Evolutionary conservation across 2,329 filamentous ascomycete species (phyloP), one percentile per base, ranked within the genome.

Genomic region (Ophiocordyceps robertsii): DNA sequence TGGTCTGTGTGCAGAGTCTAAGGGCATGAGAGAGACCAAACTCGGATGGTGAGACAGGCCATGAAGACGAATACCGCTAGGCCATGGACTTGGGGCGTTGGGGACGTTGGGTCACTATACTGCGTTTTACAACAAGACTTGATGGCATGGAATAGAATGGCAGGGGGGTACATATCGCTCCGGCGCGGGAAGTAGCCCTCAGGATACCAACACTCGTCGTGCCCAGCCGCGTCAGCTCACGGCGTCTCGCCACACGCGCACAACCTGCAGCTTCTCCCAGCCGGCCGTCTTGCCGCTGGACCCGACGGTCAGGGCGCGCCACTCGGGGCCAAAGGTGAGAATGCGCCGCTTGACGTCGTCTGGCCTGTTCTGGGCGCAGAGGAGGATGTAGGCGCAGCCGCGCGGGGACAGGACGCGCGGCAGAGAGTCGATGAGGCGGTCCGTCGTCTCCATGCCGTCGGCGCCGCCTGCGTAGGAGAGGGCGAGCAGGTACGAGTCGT

Each of bases 361-460:
- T 0, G 92, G 92, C 59, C 77, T 81, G 61, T 98, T 98, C 65
- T 93, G 87, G 46, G 84, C 82, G 60, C 92, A 96, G 5, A 98
- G 72, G 44, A 98, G 63, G 42, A 98, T 66, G 60, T 96, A 98
- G 1, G 89, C 89, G 37, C 90, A 84, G 0, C 92, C 92, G 30
- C 79, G 66, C 1, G 58, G 56, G 1, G 70, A 69, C 52, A 98
- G 58, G 2, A 84, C 65, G 0, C 58, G 57, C 0, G 84, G 82
- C 49, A 98, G 63, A 30, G 74, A 69, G 10, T 75, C 73, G 33
- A 98, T 67, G 49, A 98, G 66, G 35, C 85, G 72, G 47, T 90
- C 76, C 38, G 90, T 98, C 24, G 82, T 87, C 65, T 94, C 87
- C 90, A 98, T 98, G 6, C 92, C 92, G 58, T 95, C 83, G 29